phyloP scores from a whole-genome alignment of 176 grass and related monocot species.

The Phyllostachys edulis region DNA sequence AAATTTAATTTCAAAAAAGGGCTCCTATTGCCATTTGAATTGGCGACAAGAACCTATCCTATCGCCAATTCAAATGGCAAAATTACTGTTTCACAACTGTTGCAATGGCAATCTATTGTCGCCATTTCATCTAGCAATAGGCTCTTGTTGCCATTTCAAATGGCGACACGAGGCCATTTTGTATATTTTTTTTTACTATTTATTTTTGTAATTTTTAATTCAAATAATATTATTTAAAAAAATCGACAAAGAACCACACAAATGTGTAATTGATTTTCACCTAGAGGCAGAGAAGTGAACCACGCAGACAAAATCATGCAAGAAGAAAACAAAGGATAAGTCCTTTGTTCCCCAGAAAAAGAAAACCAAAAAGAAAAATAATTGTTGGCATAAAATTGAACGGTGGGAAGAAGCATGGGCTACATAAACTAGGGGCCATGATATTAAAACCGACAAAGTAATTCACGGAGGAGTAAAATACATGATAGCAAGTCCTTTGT shows the following conservation, averaged over 20 bases:
- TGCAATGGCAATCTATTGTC: too few species aligned
- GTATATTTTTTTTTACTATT: too few species aligned
- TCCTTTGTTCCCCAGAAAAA: not conserved
- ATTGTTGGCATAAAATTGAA: not conserved
- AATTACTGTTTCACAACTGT: too few species aligned
- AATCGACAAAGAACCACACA: not conserved
- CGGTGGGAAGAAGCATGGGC: conserved; percentile 6
- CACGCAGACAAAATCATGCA: conserved; percentile 9
- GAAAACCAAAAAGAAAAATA: conserved; percentile 1
- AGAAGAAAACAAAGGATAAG: not conserved
- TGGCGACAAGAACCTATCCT: too few species aligned
- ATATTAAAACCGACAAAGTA: not conserved
- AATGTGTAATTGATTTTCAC: not conserved
- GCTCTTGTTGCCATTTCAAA: too few species aligned
- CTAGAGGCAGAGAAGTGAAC: not conserved
- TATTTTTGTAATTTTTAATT: too few species aligned
- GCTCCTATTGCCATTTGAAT: too few species aligned
- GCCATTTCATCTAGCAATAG: too few species aligned
- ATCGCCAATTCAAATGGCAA: too few species aligned
- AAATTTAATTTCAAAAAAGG: too few species aligned
- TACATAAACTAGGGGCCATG: conserved; percentile 1
- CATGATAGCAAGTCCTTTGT: not conserved
- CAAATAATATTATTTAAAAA: too few species aligned
- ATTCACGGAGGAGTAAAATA: not conserved
- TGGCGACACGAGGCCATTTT: too few species aligned